Evolutionary conservation across 768 basidiomycete genomes (phyloP).

Genomic region (Mycena haematopus): DNA sequence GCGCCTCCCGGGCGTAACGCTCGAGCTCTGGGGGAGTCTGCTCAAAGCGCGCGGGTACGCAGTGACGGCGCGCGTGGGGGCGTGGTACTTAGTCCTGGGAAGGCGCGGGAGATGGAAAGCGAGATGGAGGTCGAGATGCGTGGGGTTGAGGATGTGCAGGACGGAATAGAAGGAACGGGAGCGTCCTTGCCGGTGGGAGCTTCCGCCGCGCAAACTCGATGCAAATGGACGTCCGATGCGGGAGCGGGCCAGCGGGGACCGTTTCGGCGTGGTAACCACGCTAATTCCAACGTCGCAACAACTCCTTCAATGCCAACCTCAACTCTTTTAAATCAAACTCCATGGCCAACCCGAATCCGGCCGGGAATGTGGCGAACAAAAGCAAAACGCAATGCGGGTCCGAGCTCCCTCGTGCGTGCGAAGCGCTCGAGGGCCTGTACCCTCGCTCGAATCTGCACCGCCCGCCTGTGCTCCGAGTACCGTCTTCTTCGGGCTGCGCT

Average conservation of each 20-base stretch:
- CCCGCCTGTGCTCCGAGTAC: conserved; percentile 12
- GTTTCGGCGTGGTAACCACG: conserved; percentile 9
- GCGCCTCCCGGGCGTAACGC: conserved; percentile 65
- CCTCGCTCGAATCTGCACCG: neutral
- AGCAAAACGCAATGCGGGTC: neutral
- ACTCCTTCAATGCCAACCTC: too few species aligned
- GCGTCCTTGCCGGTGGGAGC: conserved; percentile 54
- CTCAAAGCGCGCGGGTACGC: conserved; percentile 73
- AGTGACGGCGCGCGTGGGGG: conserved; percentile 53
- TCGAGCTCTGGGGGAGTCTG: conserved; percentile 75
- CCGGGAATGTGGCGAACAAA: too few species aligned
- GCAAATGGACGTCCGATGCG: conserved; percentile 34
- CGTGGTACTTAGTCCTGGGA: conserved; percentile 67
- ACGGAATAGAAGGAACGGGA: conserved; percentile 24
- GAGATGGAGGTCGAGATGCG: conserved; percentile 25
- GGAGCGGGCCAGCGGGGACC: conserved; percentile 26
- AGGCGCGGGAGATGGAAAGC: conserved; percentile 37
- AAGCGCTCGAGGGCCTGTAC: neutral
- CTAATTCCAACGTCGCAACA: neutral
- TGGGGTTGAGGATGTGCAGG: conserved; percentile 7
- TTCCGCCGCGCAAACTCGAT: conserved; percentile 72
- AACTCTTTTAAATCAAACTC: too few species aligned
- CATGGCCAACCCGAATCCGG: too few species aligned
- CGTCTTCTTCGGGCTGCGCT: conserved; percentile 58
- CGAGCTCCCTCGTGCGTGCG: neutral